phyloP scores from a whole-genome alignment of 2,329 filamentous ascomycete genomes.

The Coleophoma cylindrospora region DNA sequence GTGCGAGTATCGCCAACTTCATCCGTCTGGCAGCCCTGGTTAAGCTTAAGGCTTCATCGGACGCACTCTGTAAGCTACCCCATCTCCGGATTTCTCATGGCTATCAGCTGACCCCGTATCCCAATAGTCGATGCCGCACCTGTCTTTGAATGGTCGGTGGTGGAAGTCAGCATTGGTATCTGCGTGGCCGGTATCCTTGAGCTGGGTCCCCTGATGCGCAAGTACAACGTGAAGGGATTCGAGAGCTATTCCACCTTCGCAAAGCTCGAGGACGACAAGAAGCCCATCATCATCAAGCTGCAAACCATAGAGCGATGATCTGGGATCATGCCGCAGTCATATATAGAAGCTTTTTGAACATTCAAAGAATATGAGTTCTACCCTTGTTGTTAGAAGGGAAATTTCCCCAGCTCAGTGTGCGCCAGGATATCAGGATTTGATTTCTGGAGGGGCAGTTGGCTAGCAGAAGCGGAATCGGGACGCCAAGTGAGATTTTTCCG shows the following conservation, averaged over 20 bases:
- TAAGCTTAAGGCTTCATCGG: conserved; percentile 10
- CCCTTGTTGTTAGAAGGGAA: too few relatives aligned
- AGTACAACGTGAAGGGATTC: conserved; percentile 10
- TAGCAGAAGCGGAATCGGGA: too few relatives aligned
- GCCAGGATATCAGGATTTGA: too few relatives aligned
- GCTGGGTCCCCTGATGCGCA: conserved; percentile 12
- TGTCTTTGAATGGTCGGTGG: conserved; percentile 16
- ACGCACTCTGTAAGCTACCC: conserved; percentile 14
- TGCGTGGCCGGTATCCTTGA: conserved; percentile 14
- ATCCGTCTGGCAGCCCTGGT: conserved; percentile 14
- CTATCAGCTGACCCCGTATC: background rate
- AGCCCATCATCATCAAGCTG: background rate
- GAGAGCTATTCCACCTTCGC: conserved; percentile 2
- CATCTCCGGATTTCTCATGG: background rate
- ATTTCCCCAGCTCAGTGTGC: too few relatives aligned
- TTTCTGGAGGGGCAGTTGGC: too few relatives aligned
- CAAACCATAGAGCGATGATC: background rate
- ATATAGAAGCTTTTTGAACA: too few relatives aligned
- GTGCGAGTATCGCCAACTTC: conserved; percentile 17
- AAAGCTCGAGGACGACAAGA: background rate
- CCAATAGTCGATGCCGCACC: conserved; percentile 13
- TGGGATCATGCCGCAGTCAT: background rate
- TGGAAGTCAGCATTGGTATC: conserved; percentile 18
- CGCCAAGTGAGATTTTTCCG: too few relatives aligned
- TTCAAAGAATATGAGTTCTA: too few relatives aligned